Conservation (phyloP, 2,329 filamentous ascomycete genomes). For the Botrytis byssoidea region DNA sequence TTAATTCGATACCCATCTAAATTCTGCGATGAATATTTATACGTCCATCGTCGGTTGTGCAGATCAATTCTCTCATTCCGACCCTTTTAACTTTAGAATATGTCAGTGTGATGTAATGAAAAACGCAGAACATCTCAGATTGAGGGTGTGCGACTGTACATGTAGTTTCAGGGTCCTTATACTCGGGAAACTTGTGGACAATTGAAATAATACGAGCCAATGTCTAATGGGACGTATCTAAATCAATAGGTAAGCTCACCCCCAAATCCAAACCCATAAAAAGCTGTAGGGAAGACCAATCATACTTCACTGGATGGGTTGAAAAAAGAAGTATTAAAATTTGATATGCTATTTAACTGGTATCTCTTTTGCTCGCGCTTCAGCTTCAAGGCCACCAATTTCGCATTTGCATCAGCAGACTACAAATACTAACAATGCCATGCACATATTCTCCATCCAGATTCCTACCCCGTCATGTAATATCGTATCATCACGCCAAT, state of each 20-base stretch:
- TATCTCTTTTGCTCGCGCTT: conserved; percentile 8
- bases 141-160: background rate
- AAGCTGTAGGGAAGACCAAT: background rate
- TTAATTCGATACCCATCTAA: background rate
- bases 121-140: background rate
- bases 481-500: conserved; percentile 7
- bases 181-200: background rate
- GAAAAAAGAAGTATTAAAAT: background rate
- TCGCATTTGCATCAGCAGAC: background rate
- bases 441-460: background rate
- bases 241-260: background rate
- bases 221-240: background rate
- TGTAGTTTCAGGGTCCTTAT: background rate
- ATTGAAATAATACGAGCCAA: background rate
- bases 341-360: background rate
- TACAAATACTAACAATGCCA: background rate
- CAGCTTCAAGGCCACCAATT: background rate
- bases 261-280: background rate
- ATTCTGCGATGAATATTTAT: background rate
- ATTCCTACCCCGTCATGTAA: background rate
- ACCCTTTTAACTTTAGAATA: background rate
- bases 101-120: background rate
- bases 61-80: background rate
- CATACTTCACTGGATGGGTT: background rate
- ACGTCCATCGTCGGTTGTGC: background rate